Percentiles rank a stretch among this genome's conserved stretches.
These are phyloP conservation scores for Psilocybe subaeruginosa DNA, from an alignment of 768 basidiomycete genomes.

Conservation along the genomic window DNA sequence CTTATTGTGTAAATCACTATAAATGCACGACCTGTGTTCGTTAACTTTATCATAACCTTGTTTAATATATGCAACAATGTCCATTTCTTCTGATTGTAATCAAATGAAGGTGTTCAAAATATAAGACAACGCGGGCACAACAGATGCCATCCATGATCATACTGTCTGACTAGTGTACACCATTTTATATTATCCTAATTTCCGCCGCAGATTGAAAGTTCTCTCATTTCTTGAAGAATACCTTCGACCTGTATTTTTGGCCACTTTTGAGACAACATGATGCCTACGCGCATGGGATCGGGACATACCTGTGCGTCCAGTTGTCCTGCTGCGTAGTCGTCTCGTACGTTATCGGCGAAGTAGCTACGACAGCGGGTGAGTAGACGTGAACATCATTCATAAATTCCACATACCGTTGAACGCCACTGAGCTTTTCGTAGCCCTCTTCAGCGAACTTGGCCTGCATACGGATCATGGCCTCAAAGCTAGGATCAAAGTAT, in stretches of 20 bases:
- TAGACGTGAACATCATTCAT: not conserved
- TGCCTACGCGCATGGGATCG: not conserved
- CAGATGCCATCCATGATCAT: not conserved
- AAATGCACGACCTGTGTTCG: not conserved
- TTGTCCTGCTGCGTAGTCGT: constrained; percentile 97
- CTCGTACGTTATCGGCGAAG: constrained; percentile 87
- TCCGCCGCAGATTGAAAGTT: constrained; percentile 90
- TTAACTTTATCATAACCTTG: not conserved
- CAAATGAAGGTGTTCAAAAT: not conserved
- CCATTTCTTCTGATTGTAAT: not conserved
- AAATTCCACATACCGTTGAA: constrained; percentile 67
- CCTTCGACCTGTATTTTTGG: constrained; percentile 73
- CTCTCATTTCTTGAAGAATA: constrained; percentile 96
- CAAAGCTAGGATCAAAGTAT: constrained; percentile 98
- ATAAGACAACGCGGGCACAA: no score
- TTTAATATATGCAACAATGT: not conserved
- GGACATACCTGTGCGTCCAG: constrained; percentile 83
- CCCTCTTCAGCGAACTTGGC: constrained; percentile 98
- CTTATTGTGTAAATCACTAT: not conserved
- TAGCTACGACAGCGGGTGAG: constrained; percentile 51
- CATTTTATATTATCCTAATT: constrained; percentile 27
- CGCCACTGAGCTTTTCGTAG: constrained; percentile 94
- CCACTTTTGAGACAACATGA: not conserved
- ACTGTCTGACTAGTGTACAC: not conserved
- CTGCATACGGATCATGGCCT: constrained; percentile 98